Conservation (phyloP, 352 stramenopile species). For the Pythium biforme region DNA sequence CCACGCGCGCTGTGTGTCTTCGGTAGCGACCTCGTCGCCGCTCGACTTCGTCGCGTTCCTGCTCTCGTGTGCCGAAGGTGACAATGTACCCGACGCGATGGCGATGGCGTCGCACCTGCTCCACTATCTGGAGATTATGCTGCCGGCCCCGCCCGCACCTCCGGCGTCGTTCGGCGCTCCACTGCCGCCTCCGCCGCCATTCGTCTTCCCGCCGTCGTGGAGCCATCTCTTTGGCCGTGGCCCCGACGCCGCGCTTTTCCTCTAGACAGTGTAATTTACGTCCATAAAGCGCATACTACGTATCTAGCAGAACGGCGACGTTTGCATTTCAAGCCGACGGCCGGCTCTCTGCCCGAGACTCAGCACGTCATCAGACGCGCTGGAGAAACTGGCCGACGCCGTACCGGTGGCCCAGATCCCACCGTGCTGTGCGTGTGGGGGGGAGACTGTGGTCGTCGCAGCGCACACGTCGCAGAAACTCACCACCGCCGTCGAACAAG, state of each 20-base stretch:
- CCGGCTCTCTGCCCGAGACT: background rate
- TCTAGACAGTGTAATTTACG: no score
- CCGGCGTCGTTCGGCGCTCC: background rate
- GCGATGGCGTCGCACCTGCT: constrained; percentile 54
- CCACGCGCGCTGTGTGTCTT: constrained; percentile 22
- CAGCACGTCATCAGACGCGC: background rate
- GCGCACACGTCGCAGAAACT: background rate
- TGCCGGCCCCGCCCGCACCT: background rate
- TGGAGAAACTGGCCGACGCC: background rate
- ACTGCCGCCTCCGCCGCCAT: constrained; percentile 7
- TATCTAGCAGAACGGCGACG: background rate
- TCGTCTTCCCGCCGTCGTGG: constrained; percentile 29
- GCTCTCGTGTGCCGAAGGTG: constrained; percentile 75
- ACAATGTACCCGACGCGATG: constrained; percentile 76
- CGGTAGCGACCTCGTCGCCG: constrained; percentile 25
- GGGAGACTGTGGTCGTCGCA: background rate
- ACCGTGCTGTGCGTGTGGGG: background rate
- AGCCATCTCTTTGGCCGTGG: constrained; percentile 29
- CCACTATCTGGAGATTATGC: constrained; percentile 37
- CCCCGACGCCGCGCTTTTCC: constrained; percentile 23
- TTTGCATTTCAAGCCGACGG: background rate
- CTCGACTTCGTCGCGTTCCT: constrained; percentile 51
- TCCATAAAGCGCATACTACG: no score
- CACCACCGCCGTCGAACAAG: background rate
- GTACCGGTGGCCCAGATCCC: background rate